These are phyloP conservation scores for Pseudocercospora fijiensis DNA, from an alignment of 2,329 filamentous ascomycete genomes.

Conservation along the genomic window DNA sequence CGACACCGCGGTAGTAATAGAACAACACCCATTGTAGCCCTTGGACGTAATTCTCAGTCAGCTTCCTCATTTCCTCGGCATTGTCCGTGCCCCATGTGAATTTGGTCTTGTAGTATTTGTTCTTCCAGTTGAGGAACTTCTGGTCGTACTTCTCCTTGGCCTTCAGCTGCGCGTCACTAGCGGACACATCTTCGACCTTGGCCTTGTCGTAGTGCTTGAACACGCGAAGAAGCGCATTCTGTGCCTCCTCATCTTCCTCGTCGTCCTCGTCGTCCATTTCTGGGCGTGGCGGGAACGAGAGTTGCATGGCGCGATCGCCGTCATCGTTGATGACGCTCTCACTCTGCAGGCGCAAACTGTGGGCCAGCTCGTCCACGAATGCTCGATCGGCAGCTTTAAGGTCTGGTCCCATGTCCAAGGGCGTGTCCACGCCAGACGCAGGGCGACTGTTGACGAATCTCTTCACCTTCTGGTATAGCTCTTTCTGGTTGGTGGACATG, in stretches of 20 bases:
- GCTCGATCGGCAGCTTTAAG: constrained; percentile 84
- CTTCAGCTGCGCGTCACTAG: constrained; percentile 73
- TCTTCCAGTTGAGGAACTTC: constrained; percentile 91
- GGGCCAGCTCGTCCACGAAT: constrained; percentile 85
- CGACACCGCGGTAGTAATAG: constrained; percentile 97
- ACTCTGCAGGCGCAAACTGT: constrained; percentile 65
- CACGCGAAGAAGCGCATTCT: constrained; percentile 78
- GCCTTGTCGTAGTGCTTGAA: constrained; percentile 90
- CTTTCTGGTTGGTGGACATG: constrained; percentile 76
- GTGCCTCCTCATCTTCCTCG: constrained; percentile 79
- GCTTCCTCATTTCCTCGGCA: constrained; percentile 73
- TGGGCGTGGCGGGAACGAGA: constrained; percentile 58
- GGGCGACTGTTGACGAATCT: constrained; percentile 74
- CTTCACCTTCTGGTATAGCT: constrained; percentile 78
- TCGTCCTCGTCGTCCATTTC: constrained; percentile 58
- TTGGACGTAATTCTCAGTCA: constrained; percentile 96
- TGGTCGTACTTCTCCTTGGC: constrained; percentile 84
- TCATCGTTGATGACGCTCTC: constrained; percentile 63
- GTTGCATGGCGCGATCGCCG: constrained; percentile 64
- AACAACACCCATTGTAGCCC: constrained; percentile 96
- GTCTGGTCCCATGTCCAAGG: constrained; percentile 70
- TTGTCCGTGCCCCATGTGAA: constrained; percentile 85
- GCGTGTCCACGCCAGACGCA: constrained; percentile 47
- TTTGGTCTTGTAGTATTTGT: constrained; percentile 86
- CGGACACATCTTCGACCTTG: constrained; percentile 73